A percentile compares a stretch with the other conserved stretches of the same genome.
phyloP scores from a whole-genome alignment of 2,329 filamentous ascomycete species.

The Xylaria multiplex region DNA sequence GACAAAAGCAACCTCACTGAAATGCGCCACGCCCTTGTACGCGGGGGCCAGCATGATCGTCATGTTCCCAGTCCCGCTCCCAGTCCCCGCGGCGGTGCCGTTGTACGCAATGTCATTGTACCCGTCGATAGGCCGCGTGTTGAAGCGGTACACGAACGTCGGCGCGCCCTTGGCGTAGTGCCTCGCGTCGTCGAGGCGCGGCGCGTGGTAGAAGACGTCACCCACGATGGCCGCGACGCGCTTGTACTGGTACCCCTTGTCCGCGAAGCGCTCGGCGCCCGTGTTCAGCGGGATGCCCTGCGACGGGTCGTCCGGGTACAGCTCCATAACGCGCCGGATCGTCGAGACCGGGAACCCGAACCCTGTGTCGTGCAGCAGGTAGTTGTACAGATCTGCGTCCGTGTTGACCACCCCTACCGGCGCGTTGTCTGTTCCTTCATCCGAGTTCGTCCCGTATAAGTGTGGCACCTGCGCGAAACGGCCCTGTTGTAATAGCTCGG shows the following conservation, averaged over 20 bases:
- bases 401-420: constrained; percentile 43
- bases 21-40: constrained; percentile 50
- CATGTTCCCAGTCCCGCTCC: background rate
- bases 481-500: constrained; percentile 64
- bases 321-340: constrained; percentile 52
- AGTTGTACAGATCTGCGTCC: constrained; percentile 41
- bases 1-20: constrained; percentile 53
- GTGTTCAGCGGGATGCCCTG: constrained; percentile 60
- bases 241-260: constrained; percentile 60
- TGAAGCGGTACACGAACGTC: constrained; percentile 71
- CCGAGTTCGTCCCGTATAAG: constrained; percentile 70
- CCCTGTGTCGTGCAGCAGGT: constrained; percentile 37
- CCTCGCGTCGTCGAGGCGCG: constrained; percentile 62
- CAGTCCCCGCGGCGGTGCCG: constrained; percentile 32
- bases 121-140: constrained; percentile 53
- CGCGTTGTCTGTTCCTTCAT: constrained; percentile 63
- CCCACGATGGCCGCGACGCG: constrained; percentile 64
- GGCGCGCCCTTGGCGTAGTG: constrained; percentile 50
- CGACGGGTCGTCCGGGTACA: constrained; percentile 62
- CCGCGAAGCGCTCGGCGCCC: constrained; percentile 48
- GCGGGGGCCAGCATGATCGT: constrained; percentile 44
- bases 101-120: constrained; percentile 13
- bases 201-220: constrained; percentile 65
- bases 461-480: constrained; percentile 72
- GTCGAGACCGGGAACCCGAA: constrained; percentile 42